Conservation (phyloP, 495 filamentous ascomycete genomes). For the Bacidia rubella region DNA sequence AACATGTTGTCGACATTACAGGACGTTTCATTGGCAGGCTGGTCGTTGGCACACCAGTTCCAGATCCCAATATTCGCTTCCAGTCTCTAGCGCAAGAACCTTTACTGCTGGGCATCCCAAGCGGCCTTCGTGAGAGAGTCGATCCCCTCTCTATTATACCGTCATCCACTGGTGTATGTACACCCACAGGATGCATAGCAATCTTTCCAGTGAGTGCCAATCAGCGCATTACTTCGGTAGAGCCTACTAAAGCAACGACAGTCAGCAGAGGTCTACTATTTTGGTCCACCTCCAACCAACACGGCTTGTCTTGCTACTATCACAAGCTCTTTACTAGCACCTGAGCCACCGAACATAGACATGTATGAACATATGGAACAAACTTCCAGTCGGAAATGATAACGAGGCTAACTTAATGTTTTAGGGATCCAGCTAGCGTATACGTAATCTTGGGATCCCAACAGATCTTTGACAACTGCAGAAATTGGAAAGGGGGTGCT, state of each 20-base stretch:
- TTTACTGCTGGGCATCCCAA: too few relatives aligned
- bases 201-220: neutral
- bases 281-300: slow-evolving; percentile 2
- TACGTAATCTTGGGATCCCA: neutral
- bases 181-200: too few relatives aligned
- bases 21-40: too few relatives aligned
- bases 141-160: too few relatives aligned
- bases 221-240: neutral
- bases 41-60: too few relatives aligned
- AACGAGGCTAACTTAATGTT: neutral
- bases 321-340: neutral
- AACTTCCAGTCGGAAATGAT: neutral
- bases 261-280: slow-evolving; percentile 6
- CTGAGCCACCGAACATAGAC: neutral
- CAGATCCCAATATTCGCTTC: too few relatives aligned
- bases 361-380: neutral
- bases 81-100: too few relatives aligned
- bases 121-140: too few relatives aligned
- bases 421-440: slow-evolving; percentile 1
- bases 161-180: too few relatives aligned
- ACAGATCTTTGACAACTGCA: slow-evolving; percentile 4
- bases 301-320: slow-evolving; percentile 7
- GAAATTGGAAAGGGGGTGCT: neutral
- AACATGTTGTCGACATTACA: too few relatives aligned
- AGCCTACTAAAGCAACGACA: neutral